Percentiles rank a stretch among this genome's conserved stretches.
Evolutionary conservation across 805 yeast genomes (phyloP).

Genomic region (Wickerhamiella occidentalis): DNA sequence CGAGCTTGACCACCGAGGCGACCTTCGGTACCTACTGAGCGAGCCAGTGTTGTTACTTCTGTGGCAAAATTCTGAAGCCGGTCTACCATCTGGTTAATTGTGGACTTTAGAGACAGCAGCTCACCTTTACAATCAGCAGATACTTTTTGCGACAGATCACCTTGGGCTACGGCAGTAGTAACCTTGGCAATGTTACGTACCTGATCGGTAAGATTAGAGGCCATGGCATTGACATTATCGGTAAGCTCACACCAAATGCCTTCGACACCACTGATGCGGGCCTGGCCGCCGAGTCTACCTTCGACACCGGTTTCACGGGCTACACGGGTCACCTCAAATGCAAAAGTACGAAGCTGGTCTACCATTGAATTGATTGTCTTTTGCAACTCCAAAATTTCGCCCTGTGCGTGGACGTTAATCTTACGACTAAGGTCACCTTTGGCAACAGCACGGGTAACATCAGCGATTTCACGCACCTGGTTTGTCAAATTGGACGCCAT

Average conservation of each 20-base stretch:
- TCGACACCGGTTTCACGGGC: constrained; percentile 86
- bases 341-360: constrained; percentile 70
- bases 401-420: constrained; percentile 84
- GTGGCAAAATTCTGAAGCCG: constrained; percentile 70
- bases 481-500: constrained; percentile 82
- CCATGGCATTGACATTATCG: constrained; percentile 85
- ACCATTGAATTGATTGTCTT: constrained; percentile 84
- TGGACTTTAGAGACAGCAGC: constrained; percentile 66
- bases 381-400: constrained; percentile 74
- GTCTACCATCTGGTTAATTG: constrained; percentile 82
- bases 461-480: constrained; percentile 82
- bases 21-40: constrained; percentile 84
- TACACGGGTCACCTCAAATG: constrained; percentile 75
- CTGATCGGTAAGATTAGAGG: constrained; percentile 73
- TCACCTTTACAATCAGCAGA: constrained; percentile 79
- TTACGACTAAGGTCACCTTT: constrained; percentile 72
- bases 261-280: constrained; percentile 61
- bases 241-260: constrained; percentile 84
- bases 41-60: constrained; percentile 74
- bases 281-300: constrained; percentile 82
- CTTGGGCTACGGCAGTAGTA: constrained; percentile 78
- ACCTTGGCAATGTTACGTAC: constrained; percentile 81
- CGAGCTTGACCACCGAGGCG: constrained; percentile 80
- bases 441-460: constrained; percentile 81
- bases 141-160: constrained; percentile 68